Base-by-base conservation (phyloP, 169 alveolate genomes). In the Plasmodium vinckei region DNA sequence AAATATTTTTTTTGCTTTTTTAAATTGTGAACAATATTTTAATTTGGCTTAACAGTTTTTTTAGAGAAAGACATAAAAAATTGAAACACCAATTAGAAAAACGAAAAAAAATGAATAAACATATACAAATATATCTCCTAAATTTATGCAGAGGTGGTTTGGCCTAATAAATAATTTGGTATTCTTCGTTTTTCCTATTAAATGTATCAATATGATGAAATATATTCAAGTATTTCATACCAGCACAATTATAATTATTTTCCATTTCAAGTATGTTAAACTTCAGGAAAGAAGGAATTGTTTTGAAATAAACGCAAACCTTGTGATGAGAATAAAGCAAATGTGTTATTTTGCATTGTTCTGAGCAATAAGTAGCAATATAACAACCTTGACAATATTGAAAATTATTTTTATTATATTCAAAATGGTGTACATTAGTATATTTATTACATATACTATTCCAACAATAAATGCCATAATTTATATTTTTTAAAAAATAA, bases 391-490 rank as follows among this genome's bases (percentile, higher is more conserved):
- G 79, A 46, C 92, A 73, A 51, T 87, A 73, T 19, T 73, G 63
- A 53, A 72, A 73, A 57, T 15, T 69, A 87, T 87, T 33, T 82
- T 67, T 54, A 70, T 82, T 82, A 82, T 82, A 25, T 17, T 82
- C 84, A 67, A 53, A 82, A 19, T 27, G 21, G 15, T 67, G 90
- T 53, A 56, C 59, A 53, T 82, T 82, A 9, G 59, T 57, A 19
- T 67, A 67, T 67, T 67, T 82, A 54, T 82, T 82, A 47, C 90
- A 82, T 17, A 82, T 60, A 46, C 84, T 9, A 57, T 82, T 82
- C 90, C 90, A 82, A 60, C 90, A 82, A 70, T 82, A 82, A 67
- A 82, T 82, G 21, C 90, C 90, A 67, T 82, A 82, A 17, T 82
- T 82, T 53, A 67, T 67, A 67, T 82, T 82, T 82, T 82, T 65